Conservation (phyloP, 2,329 filamentous ascomycete genomes). For the Pseudocercospora macadamiae region DNA sequence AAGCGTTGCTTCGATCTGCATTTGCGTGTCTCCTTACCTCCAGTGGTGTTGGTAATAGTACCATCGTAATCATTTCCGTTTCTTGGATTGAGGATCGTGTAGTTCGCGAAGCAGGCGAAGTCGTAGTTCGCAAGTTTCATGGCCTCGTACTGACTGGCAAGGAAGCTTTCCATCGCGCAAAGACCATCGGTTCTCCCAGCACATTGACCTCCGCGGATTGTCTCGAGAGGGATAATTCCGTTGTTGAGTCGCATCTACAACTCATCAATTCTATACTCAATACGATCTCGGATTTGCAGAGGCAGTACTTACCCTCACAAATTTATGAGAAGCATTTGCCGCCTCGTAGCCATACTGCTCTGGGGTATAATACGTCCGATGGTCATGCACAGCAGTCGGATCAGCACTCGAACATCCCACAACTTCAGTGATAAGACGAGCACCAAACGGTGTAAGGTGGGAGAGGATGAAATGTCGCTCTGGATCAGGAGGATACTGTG, state of each 20-base stretch:
- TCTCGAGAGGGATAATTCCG: conserved; percentile 52
- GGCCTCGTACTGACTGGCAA: conserved; percentile 46
- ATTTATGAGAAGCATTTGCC: conserved; percentile 47
- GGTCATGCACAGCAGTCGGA: conserved; percentile 44
- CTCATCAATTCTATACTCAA: background rate
- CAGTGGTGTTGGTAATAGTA: conserved; percentile 26
- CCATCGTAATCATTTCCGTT: conserved; percentile 50
- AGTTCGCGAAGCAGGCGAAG: conserved; percentile 54
- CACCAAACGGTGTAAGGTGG: conserved; percentile 59
- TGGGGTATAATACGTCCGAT: conserved; percentile 48
- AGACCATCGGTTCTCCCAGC: conserved; percentile 49
- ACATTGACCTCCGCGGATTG: conserved; percentile 53
- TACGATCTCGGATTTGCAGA: background rate
- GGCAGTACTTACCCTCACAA: conserved; percentile 41
- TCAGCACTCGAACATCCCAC: conserved; percentile 52
- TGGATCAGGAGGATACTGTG: conserved; percentile 47
- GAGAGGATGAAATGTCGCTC: conserved; percentile 55
- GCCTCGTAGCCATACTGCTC: conserved; percentile 52
- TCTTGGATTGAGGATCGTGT: conserved; percentile 44
- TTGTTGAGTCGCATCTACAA: conserved; percentile 51
- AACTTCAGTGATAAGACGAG: conserved; percentile 58
- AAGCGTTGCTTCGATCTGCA: too few species aligned
- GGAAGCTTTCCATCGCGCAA: conserved; percentile 48
- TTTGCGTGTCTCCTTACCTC: too few species aligned
- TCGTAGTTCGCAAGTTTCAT: conserved; percentile 50